Evolutionary conservation across 2,329 filamentous ascomycete species (phyloP), one percentile per base, ranked within the genome.

Genomic region (Cladosporium velox): DNA sequence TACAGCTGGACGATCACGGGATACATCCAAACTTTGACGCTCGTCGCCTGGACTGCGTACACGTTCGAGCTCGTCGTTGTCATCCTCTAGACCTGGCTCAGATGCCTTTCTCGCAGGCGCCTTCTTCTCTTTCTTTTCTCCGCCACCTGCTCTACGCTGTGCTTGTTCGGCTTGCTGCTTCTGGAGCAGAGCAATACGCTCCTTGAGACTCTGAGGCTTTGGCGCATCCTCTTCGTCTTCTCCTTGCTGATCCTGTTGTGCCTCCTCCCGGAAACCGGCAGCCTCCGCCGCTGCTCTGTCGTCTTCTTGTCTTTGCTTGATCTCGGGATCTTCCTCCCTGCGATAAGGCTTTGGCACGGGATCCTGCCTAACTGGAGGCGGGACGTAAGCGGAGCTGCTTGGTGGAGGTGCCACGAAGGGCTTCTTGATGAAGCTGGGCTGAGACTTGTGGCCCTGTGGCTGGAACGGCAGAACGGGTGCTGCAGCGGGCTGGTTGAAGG

Each of bases 381-480:
- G 92, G 11, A 99, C 86, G 74, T 92, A 99, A 28, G 94, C 91
- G 81, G 97, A 90, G 71, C 92, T 90, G 78, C 93, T 97, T 0
- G 95, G 95, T 21, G 95, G 95, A 61, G 95, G 93, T 3, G 95
- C 92, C 65, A 99, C 93, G 74, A 97, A 99, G 0, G 94, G 93
- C 79, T 98, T 98, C 84, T 94, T 97, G 79, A 99, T 89, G 63
- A 85, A 85, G 69, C 85, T 84, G 58, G 85, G 82, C 66, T 86
- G 84, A 34, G 85, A 81, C 12, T 80, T 77, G 66, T 84, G 79
- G 2, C 87, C 87, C 67, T 85, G 84, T 24, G 93, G 92, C 76
- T 96, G 96, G 81, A 96, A 94, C 1, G 95, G 95, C n/a, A 92
- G 87, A 67, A 95, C 83, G 10, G 95, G 95, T 2, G 93, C 88